Conservation (phyloP, 2,329 filamentous ascomycete species). For the Emmonsiellopsis sp. region DNA sequence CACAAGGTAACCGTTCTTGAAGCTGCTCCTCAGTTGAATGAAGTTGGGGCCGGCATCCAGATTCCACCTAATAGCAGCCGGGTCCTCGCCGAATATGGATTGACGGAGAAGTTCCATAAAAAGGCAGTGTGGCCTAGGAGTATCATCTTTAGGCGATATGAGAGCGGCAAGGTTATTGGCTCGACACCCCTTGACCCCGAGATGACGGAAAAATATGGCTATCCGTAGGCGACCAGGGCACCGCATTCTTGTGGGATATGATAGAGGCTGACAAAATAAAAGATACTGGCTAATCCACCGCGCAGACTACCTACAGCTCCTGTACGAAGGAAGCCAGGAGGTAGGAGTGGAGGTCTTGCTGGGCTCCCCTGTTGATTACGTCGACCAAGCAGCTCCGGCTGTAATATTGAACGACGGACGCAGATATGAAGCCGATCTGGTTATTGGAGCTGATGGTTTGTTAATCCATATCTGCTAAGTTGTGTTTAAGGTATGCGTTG, state of each 20-base stretch:
- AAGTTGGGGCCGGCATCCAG: constrained; percentile 17
- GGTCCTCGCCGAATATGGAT: constrained; percentile 8
- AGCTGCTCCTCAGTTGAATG: constrained; percentile 7
- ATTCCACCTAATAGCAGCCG: constrained; percentile 16
- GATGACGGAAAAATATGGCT: constrained; percentile 17
- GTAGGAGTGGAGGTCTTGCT: constrained; percentile 30
- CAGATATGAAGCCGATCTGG: constrained; percentile 25
- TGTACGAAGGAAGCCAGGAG: constrained; percentile 17
- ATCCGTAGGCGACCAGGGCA: not conserved
- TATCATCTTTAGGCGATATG: constrained; percentile 25
- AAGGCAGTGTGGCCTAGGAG: constrained; percentile 17
- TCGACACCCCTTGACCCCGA: constrained; percentile 23
- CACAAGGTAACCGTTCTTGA: constrained; percentile 17
- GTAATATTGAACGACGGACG: constrained; percentile 25
- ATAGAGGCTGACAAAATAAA: not conserved
- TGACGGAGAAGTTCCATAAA: constrained; percentile 3
- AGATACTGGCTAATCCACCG: constrained; percentile 24
- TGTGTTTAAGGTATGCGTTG: too few species aligned
- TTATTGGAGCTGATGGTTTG: constrained; percentile 41
- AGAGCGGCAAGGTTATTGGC: constrained; percentile 20
- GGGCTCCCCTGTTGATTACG: constrained; percentile 14
- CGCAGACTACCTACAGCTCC: constrained; percentile 22
- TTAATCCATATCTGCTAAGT: too few species aligned
- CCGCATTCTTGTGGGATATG: not conserved
- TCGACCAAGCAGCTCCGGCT: constrained; percentile 11